Base-by-base conservation (phyloP, 169 alveolate genomes). In the Haemoproteus tartakovskyi region DNA sequence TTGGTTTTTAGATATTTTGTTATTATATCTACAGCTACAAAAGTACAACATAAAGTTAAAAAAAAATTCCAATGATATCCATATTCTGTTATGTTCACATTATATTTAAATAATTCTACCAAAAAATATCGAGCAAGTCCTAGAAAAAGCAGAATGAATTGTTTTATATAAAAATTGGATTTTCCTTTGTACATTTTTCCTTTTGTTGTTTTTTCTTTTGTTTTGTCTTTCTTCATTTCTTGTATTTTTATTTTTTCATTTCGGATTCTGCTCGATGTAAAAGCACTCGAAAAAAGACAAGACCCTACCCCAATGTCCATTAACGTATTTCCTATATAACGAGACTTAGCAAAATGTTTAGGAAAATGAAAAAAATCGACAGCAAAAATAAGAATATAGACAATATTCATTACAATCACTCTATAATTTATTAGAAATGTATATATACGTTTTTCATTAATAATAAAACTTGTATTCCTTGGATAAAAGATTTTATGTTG, bases 311-410 rank as follows among this genome's bases (percentile, higher is more conserved):
- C 81, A 26, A 64, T 24, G 27, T 64, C 81, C 81, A 64, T 64
- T 21, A 64, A 12, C 0, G 81, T 64, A 37, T 64, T 64, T 0
- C 81, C 81, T 52, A 27, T 52, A 37, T 51, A 64, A 51, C 21
- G 22, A 2, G 81, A 64, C 22, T 64, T 64, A 18, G 30, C 12
- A 64, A 64, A 64, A 38, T 64, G 62, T 9, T 45, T 64, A 52
- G 81, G 81, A 30, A 64, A 64, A 54, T 24, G 54, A 64, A 38
- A 64, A 37, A 64, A 64, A n/a, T 64, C 81, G 0, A 64, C 67
- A 2, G 60, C 81, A 45, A 64, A 64, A 38, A 64, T 64, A 14
- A 63, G 54, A 11, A 64, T 11, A 45, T 51, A 51, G 9, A 59
- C 54, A 11, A 64, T 64, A 45, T 67, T 52, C 37, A 50, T 24